Evolutionary conservation across 495 filamentous ascomycete genomes (phyloP), one percentile per base, ranked within the genome.

Genomic region (Talaromyces nanjingensis): DNA sequence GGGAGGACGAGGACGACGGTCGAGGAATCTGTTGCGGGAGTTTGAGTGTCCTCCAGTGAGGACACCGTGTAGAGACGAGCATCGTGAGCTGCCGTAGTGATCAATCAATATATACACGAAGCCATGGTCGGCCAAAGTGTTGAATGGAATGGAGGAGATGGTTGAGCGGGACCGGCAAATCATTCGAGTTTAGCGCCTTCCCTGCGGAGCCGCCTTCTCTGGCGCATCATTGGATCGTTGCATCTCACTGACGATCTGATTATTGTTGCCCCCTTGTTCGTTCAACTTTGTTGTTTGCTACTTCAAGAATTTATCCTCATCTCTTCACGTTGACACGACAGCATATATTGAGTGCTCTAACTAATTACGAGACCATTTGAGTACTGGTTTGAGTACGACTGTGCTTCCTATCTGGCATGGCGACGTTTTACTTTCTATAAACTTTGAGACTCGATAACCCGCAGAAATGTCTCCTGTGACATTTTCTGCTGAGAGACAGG

Each of bases 391-490:
- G n/a, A 56, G 16, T 0, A 27, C 45, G 27, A 22, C 25, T 31
- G 9, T 33, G 6, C 34, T 53, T 54, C 8, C 34, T 54, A 7
- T 29, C 45, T 53, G 60, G 60, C 39, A 62, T 62, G 60, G 60
- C 60, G 60, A 49, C 27, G 47, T 0, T 37, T 5, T n/a, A 29
- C 45, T 37, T 37, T 31, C 29, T 11, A 22, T 59, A 37, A 59
- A 37, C 31, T 20, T 27, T 14, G 55, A 37, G 31, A 59, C 27
- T 59, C 56, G 56, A 37, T 6, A n/a, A 33, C 14, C 12, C 14
- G 29, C 56, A 27, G 31, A 42, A 25, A 80, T 79, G 76, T 77
- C 77, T 64, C 74, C 64, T 52, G 65, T 72, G 56, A 59, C 71
- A 31, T 75, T 73, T 60, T 68, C 71, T 22, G 59, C 59, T 47